These are phyloP conservation scores for Colletotrichum tanaceti DNA, from an alignment of 2,329 filamentous ascomycete species.

Conservation along the genomic window DNA sequence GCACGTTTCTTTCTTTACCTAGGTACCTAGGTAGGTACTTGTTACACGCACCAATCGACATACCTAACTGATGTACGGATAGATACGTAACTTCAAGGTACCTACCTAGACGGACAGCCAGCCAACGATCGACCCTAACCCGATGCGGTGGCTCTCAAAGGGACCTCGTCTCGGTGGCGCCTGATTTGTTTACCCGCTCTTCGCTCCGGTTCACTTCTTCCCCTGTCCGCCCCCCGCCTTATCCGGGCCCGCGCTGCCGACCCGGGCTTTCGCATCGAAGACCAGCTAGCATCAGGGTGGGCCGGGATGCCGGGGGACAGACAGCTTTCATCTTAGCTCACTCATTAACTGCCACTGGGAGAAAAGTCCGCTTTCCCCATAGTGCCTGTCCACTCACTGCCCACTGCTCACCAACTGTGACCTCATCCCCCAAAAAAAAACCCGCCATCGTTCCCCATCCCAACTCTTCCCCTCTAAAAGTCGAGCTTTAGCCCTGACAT, in stretches of 20 bases:
- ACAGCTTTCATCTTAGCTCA: background rate
- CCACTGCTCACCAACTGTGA: constrained; percentile 21
- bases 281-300: background rate
- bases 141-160: background rate
- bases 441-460: constrained; percentile 29
- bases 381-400: background rate
- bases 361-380: constrained; percentile 22
- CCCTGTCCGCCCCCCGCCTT: constrained; percentile 20
- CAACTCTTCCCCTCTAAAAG: constrained; percentile 8
- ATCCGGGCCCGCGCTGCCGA: constrained; percentile 14
- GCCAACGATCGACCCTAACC: too few relatives aligned
- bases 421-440: constrained; percentile 23
- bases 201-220: background rate
- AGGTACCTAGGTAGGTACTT: too few relatives aligned
- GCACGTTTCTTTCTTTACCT: background rate
- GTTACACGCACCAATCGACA: too few relatives aligned
- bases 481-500: background rate
- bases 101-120: too few relatives aligned
- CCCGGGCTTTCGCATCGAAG: background rate
- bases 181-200: constrained; percentile 12
- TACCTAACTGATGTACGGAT: too few relatives aligned
- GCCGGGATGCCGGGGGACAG: background rate
- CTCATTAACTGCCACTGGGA: background rate
- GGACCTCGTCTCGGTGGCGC: background rate
- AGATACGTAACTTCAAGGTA: too few relatives aligned